A percentile compares a stretch with the other conserved stretches of the same genome.
Conservation (phyloP, 768 basidiomycete species). For the Kwoniella sp. region DNA sequence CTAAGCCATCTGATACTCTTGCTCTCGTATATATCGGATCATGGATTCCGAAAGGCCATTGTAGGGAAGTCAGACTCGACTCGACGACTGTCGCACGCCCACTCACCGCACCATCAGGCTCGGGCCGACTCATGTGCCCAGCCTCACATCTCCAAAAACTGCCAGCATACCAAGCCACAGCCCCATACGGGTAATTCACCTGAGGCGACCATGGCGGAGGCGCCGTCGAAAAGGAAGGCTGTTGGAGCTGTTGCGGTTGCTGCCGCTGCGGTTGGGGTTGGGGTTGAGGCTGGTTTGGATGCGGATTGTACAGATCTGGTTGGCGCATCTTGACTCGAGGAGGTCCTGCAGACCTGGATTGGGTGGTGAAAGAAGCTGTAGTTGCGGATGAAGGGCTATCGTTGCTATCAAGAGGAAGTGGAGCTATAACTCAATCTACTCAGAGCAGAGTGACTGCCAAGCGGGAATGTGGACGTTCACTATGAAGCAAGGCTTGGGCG, state of each 20-base stretch:
- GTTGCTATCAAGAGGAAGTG: no score
- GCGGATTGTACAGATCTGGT: not conserved
- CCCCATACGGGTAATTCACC: slow-evolving; percentile 22
- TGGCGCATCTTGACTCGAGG: not conserved
- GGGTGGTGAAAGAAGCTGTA: no score
- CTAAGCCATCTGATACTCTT: no score
- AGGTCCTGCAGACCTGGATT: not conserved
- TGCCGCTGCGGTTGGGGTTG: not conserved
- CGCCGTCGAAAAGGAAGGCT: not conserved
- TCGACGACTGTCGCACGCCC: no score
- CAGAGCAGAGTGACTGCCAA: no score
- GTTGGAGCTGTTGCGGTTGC: not conserved
- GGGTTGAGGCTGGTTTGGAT: not conserved
- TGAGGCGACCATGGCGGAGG: slow-evolving; percentile 22
- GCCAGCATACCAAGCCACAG: slow-evolving; percentile 34
- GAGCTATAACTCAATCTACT: no score
- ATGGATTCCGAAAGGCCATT: no score
- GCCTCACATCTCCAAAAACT: slow-evolving; percentile 43
- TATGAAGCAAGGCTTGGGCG: no score
- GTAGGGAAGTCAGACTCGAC: no score
- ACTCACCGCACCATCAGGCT: slow-evolving; percentile 31
- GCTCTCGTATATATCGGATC: no score
- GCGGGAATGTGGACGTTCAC: no score
- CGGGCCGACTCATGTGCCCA: slow-evolving; percentile 29
- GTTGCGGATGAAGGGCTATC: no score